Conservation (phyloP, 169 alveolate genomes). For the Neospora caninum region DNA sequence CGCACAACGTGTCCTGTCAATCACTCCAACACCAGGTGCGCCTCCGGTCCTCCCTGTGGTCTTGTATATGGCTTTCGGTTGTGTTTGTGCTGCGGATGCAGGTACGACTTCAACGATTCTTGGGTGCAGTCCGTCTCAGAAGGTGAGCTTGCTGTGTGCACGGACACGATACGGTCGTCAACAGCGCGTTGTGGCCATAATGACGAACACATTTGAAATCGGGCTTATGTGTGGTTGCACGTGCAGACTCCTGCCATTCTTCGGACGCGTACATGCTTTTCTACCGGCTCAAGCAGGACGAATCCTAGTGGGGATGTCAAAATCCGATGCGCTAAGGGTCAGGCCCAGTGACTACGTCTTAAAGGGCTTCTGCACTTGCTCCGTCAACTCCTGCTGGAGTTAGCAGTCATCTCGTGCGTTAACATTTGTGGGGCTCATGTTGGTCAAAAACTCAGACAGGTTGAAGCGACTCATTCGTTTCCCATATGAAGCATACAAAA, state of each 20-base stretch:
- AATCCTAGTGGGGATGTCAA: background rate
- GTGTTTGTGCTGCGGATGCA: background rate
- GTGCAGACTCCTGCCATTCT: slow-evolving; percentile 41
- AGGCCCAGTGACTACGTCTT: background rate
- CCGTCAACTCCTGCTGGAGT: background rate
- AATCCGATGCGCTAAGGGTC: background rate
- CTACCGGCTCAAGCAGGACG: slow-evolving; percentile 40
- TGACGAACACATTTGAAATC: background rate
- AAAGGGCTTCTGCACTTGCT: background rate
- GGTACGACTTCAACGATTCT: slow-evolving; percentile 62
- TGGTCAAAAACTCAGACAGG: background rate
- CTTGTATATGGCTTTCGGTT: background rate
- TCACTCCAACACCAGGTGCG: background rate
- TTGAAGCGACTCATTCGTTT: background rate
- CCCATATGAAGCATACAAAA: background rate
- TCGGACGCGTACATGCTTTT: slow-evolving; percentile 60
- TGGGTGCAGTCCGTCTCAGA: slow-evolving; percentile 39
- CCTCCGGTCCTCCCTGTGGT: background rate
- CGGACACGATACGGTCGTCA: background rate
- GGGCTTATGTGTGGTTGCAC: too few relatives aligned
- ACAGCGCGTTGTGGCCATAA: background rate
- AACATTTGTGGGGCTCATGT: background rate
- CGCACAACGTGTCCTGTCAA: background rate
- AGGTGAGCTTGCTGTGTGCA: slow-evolving; percentile 46
- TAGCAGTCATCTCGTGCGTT: slow-evolving; percentile 4